Conservation (phyloP, 768 basidiomycete species). For the Mycena galericulata region DNA sequence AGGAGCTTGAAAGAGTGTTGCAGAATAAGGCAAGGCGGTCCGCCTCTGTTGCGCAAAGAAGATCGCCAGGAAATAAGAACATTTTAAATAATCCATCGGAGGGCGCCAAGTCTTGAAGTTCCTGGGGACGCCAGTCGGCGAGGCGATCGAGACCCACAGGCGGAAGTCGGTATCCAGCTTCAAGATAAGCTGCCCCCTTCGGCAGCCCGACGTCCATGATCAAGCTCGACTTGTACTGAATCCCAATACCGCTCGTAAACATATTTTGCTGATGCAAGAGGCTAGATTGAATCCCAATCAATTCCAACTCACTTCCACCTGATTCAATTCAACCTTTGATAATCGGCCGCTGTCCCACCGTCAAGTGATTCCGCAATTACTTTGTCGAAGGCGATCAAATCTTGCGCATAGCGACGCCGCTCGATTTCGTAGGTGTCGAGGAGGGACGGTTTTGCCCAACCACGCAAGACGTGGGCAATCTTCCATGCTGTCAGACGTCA, state of each 20-base stretch:
- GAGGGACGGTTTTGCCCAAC: slow-evolving; percentile 51
- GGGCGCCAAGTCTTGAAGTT: slow-evolving; percentile 56
- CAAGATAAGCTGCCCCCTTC: slow-evolving; percentile 44
- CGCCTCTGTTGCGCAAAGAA: not conserved
- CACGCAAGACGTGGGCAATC: slow-evolving; percentile 56
- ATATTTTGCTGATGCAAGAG: slow-evolving; percentile 9
- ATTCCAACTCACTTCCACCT: slow-evolving; percentile 48
- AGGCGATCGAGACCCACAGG: slow-evolving; percentile 50
- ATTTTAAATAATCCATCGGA: slow-evolving; percentile 52
- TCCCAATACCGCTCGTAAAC: slow-evolving; percentile 44
- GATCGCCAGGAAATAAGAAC: slow-evolving; percentile 42
- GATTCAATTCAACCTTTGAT: slow-evolving; percentile 43
- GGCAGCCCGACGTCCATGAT: slow-evolving; percentile 49
- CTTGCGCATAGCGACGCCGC: slow-evolving; percentile 50
- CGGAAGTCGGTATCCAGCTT: slow-evolving; percentile 53
- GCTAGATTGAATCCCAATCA: slow-evolving; percentile 35
- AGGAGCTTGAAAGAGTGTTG: not conserved
- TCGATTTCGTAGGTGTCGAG: slow-evolving; percentile 57
- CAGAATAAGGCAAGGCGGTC: not conserved
- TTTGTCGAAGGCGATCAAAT: slow-evolving; percentile 54
- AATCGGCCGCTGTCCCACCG: slow-evolving; percentile 45
- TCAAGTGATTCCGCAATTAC: slow-evolving; percentile 47
- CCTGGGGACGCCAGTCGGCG: slow-evolving; percentile 49
- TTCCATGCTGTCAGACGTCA: slow-evolving; percentile 56
- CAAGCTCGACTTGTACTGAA: slow-evolving; percentile 52